Evolutionary conservation across 176 grass and related monocot genomes (phyloP), one percentile per base, ranked within the genome.

Genomic region (Avena insularis): DNA sequence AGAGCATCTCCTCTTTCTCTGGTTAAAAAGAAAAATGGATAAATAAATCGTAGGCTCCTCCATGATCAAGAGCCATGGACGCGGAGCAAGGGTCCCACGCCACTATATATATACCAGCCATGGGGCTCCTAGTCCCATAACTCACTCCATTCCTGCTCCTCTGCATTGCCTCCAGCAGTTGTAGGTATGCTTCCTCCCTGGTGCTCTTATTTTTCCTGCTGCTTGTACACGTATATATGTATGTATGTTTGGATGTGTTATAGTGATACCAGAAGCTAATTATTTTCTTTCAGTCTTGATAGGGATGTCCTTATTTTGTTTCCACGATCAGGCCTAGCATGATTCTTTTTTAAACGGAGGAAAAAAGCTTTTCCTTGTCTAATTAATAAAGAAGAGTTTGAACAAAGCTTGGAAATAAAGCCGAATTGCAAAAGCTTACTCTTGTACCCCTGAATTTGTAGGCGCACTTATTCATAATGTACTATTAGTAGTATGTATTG

Each of bases 41-140:
- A 40, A 40, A 40, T 9, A 47, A 46, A 20, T 19, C 17, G 60
- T 23, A 16, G 57, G 62, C 80, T 7, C 33, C 2, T 51, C 51
- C 55, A 46, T 56, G 47, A 9, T 74, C 63, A 27, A 53, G 51
- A 73, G 81, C 29, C 73, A 78, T 83, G 87, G 72, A 72, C 80
- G 59, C 40, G 71, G 54, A 21, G 35, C 70, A 51, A 72, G 69
- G 36, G 23, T 57, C 71, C 60, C 35, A 16, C 77, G 38, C 40
- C 21, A 45, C 78, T 48, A 16, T 79, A 79, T 79, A 43, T 79
- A 79, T 79, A 43, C 56, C 56, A 59, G 10, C 55, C 19, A 61
- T 6, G 21, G 40, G 21, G 45, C 71, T 75, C 61, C 61, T 21
- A 75, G 12, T 75, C n/a, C 20, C 35, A 64, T 23, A 29, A 38